Evolutionary conservation across 73 alveolate species (phyloP), one percentile per base, ranked within the genome.

Genomic region (Effrenium voratum): DNA sequence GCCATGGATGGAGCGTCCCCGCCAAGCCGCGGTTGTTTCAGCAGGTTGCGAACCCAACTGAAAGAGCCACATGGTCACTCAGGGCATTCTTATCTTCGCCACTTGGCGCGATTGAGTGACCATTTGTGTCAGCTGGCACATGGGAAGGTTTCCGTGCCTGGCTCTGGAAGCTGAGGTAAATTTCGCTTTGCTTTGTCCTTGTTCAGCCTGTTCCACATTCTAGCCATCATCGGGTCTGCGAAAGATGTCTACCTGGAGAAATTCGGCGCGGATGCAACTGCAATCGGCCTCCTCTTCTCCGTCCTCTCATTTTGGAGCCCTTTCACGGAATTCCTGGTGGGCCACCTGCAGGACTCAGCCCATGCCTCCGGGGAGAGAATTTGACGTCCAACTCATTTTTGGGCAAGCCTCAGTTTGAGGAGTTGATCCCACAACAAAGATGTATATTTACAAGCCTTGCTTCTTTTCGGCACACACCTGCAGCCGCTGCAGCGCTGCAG

Each of bases 211-310:
- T 66, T 90, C 97, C 97, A 90, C 55, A 90, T 90, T 22, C 46
- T 90, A 77, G 97, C 97, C 45, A 90, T 90, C 87, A 90, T 90
- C 22, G 97, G 97, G 13, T 63, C 87, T n/a, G 97, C 97, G 40
- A 90, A 90, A 90, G 97, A 90, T 70, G 97, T 90, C 34, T 90
- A 90, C 43, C 87, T 90, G 73, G 97, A 90, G 57, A 90, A 90
- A 55, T 90, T 90, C 19, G 97, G 97, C 15, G 97, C 97, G 26
- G 97, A 90, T 70, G 70, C 97, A 50, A 90, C 97, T 32, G 68
- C 68, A 86, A 90, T 90, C 30, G 97, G 97, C 44, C 45, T 55
- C 57, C 75, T 90, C 6, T 90, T 90, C 87, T 90, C 97, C 10
- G 97, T 90, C 16, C 66, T 90, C 75, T 68, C 88, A 2, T 90